Evolutionary conservation across 2,329 filamentous ascomycete species (phyloP).

Genomic region (Furcasterigmium furcatum): DNA sequence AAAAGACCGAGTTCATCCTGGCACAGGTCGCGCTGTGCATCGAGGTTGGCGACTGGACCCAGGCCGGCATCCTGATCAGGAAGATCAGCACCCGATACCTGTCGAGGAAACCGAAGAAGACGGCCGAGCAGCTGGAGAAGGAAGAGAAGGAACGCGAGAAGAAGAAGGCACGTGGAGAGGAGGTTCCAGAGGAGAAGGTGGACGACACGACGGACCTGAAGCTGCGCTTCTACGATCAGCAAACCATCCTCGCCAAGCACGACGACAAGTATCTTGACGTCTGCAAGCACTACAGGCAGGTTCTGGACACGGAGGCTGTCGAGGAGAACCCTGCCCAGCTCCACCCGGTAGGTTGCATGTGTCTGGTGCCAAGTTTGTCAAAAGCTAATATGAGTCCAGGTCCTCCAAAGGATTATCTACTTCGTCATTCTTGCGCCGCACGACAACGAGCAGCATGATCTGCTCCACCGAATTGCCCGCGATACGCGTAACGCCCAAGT

Average conservation of each 20-base stretch:
- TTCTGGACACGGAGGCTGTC: slow-evolving; percentile 92
- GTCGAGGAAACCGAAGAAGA: slow-evolving; percentile 86
- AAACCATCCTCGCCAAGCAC: slow-evolving; percentile 93
- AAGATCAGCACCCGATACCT: slow-evolving; percentile 98
- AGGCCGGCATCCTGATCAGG: slow-evolving; percentile 86
- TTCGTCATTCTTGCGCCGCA: slow-evolving; percentile 95
- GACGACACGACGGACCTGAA: slow-evolving; percentile 97
- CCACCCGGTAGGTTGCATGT: slow-evolving; percentile 63
- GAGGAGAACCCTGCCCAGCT: slow-evolving; percentile 86
- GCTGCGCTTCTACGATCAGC: slow-evolving; percentile 93
- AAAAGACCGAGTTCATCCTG: slow-evolving; percentile 98
- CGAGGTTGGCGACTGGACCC: slow-evolving; percentile 92
- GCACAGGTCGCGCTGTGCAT: slow-evolving; percentile 95
- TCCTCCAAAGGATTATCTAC: slow-evolving; percentile 93
- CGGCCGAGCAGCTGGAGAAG: slow-evolving; percentile 83
- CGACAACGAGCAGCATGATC: slow-evolving; percentile 97
- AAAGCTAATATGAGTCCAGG: slow-evolving; percentile 43
- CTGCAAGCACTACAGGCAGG: slow-evolving; percentile 97
- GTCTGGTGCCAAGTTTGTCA: not conserved
- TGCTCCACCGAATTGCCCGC: slow-evolving; percentile 87
- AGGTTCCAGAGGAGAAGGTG: slow-evolving; percentile 72
- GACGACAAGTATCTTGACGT: slow-evolving; percentile 96
- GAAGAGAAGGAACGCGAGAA: slow-evolving; percentile 86
- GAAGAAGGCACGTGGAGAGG: slow-evolving; percentile 75
- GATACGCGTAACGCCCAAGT: slow-evolving; percentile 80